Percentiles rank a stretch among this genome's conserved stretches.
Conservation (phyloP, 2,329 filamentous ascomycete genomes). For the Colletotrichum sansevieriae region DNA sequence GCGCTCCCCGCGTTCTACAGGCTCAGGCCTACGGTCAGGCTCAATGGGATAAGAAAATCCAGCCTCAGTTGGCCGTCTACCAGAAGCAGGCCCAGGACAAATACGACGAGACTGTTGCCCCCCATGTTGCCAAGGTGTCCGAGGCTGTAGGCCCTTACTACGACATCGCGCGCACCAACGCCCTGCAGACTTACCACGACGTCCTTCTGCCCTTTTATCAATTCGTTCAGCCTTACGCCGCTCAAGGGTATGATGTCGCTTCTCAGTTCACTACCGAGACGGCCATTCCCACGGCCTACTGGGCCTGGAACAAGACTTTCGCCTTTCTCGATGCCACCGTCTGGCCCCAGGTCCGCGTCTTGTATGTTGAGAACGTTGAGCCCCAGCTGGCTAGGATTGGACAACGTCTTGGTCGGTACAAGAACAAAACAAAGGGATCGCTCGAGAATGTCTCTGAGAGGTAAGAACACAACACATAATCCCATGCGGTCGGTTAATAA, state of each 20-base stretch:
- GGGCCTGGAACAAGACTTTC: constrained; percentile 77
- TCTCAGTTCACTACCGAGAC: constrained; percentile 77
- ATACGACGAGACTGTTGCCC: constrained; percentile 80
- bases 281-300: constrained; percentile 78
- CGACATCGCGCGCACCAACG: constrained; percentile 71
- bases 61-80: constrained; percentile 78
- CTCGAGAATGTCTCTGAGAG: constrained; percentile 52
- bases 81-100: constrained; percentile 71
- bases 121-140: constrained; percentile 76
- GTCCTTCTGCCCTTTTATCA: constrained; percentile 82
- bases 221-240: constrained; percentile 79
- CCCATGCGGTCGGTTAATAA: fast-evolving
- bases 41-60: constrained; percentile 84
- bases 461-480: constrained; percentile 40
- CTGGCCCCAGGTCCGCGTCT: constrained; percentile 82
- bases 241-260: constrained; percentile 75
- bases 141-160: constrained; percentile 78
- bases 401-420: constrained; percentile 85
- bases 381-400: constrained; percentile 94
- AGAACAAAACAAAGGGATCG: constrained; percentile 57
- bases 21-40: constrained; percentile 74
- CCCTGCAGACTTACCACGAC: constrained; percentile 77
- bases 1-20: constrained; percentile 77
- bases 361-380: constrained; percentile 94
- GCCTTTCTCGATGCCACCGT: constrained; percentile 81